Evolutionary conservation across 495 filamentous ascomycete genomes (phyloP).

Genomic region (Darksidea phi): DNA sequence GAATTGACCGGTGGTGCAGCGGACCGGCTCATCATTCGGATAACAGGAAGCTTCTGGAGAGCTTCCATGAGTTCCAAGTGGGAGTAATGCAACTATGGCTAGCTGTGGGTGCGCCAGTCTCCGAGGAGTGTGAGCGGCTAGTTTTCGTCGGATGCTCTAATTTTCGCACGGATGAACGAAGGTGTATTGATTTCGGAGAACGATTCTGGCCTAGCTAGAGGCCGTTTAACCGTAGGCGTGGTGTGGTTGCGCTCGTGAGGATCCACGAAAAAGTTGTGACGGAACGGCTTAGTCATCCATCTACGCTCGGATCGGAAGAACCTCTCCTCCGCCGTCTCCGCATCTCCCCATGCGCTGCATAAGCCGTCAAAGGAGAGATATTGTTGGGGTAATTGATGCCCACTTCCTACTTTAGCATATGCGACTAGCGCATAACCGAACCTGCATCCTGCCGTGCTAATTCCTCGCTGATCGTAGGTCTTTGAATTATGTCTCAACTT

Average conservation of each 20-base stretch:
- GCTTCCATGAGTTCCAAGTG: slow-evolving; percentile 6
- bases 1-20: slow-evolving; percentile 16
- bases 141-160: too few relatives aligned
- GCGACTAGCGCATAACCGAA: too few relatives aligned
- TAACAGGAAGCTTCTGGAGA: slow-evolving; percentile 10
- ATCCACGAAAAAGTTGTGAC: background rate
- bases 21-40: slow-evolving; percentile 14
- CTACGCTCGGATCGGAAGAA: background rate
- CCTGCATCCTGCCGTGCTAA: too few relatives aligned
- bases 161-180: too few relatives aligned
- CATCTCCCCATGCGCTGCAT: background rate
- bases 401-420: too few relatives aligned
- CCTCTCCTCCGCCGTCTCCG: background rate
- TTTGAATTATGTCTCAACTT: too few relatives aligned
- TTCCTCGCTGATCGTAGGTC: too few relatives aligned
- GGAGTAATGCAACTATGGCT: slow-evolving; percentile 1
- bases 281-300: background rate
- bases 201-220: background rate
- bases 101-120: background rate
- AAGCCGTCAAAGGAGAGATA: too few relatives aligned
- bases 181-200: background rate
- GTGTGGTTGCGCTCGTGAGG: background rate
- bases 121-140: background rate
- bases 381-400: too few relatives aligned
- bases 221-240: background rate